A percentile compares a stretch with the other conserved stretches of the same genome.
phyloP scores from a whole-genome alignment of 2,329 filamentous ascomycete species.

The Botrytis elliptica region DNA sequence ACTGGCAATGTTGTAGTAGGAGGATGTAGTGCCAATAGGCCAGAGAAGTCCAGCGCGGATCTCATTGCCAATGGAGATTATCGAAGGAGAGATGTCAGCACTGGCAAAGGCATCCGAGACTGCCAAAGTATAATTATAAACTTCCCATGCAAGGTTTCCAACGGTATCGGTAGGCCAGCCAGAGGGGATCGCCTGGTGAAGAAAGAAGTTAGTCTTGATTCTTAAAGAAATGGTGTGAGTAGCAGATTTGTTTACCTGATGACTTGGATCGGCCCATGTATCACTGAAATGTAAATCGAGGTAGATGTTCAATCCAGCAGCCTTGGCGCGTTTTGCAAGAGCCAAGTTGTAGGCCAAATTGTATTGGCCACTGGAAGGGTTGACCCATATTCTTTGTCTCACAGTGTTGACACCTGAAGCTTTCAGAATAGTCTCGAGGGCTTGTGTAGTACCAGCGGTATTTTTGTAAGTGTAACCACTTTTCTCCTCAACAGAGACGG shows the following conservation, averaged over 20 bases:
- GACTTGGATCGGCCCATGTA: constrained; percentile 67
- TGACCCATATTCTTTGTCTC: constrained; percentile 71
- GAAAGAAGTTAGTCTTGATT: constrained; percentile 6
- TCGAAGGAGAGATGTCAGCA: constrained; percentile 54
- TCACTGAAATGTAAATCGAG: constrained; percentile 67
- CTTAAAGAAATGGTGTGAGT: not conserved
- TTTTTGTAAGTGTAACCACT: constrained; percentile 62
- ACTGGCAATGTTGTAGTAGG: constrained; percentile 58
- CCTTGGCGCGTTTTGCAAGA: constrained; percentile 63
- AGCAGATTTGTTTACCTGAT: constrained; percentile 48
- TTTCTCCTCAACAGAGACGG: constrained; percentile 60
- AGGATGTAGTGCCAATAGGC: constrained; percentile 57
- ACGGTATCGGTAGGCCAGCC: constrained; percentile 62
- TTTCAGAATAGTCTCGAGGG: constrained; percentile 63
- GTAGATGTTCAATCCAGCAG: constrained; percentile 56
- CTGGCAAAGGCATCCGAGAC: constrained; percentile 60
- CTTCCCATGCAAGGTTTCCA: constrained; percentile 55
- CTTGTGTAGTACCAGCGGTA: constrained; percentile 49
- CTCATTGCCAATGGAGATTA: constrained; percentile 73
- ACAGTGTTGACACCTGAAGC: constrained; percentile 66
- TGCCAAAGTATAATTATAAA: constrained; percentile 68
- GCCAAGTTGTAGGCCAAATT: constrained; percentile 68
- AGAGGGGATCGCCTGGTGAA: constrained; percentile 50
- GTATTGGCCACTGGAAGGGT: constrained; percentile 62
- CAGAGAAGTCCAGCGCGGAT: constrained; percentile 67